phyloP scores from a whole-genome alignment of 768 basidiomycete genomes.

The Tulasnella sp. region DNA sequence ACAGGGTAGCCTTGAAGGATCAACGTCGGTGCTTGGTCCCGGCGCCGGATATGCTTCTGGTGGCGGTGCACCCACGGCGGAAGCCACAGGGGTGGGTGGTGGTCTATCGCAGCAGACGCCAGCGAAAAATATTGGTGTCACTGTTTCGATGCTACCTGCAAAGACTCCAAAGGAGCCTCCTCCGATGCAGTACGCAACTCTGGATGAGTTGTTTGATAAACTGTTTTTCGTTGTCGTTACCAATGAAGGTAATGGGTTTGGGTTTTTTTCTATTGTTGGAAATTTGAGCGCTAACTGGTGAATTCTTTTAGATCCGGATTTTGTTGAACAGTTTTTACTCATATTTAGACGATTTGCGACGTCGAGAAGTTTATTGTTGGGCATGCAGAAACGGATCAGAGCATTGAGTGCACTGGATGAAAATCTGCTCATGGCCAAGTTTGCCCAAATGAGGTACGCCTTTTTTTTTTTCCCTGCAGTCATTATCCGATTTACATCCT shows the following conservation, averaged over 20 bases:
- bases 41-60: no score
- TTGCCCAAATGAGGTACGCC: slow-evolving; percentile 71
- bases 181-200: slow-evolving; percentile 55
- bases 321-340: slow-evolving; percentile 65
- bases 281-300: slow-evolving; percentile 4
- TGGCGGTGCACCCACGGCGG: background rate
- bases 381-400: slow-evolving; percentile 79
- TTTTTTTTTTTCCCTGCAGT: background rate
- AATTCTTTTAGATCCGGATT: slow-evolving; percentile 47
- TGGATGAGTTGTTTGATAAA: slow-evolving; percentile 72
- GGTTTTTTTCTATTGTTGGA: slow-evolving; percentile 8
- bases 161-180: slow-evolving; percentile 22
- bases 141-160: background rate
- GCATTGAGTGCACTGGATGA: slow-evolving; percentile 56
- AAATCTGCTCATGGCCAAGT: slow-evolving; percentile 77
- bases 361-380: slow-evolving; percentile 64
- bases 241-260: slow-evolving; percentile 48
- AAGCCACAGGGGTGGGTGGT: background rate
- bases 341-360: slow-evolving; percentile 74
- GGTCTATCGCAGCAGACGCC: background rate
- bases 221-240: slow-evolving; percentile 71
- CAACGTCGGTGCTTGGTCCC: no score
- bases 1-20: no score
- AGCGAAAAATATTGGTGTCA: slow-evolving; percentile 1
- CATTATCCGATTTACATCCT: slow-evolving; percentile 8